Evolutionary conservation across 1,284 basidiomycete genomes (phyloP), one percentile per base, ranked within the genome.

Genomic region (Ganoderma leucocontextum): DNA sequence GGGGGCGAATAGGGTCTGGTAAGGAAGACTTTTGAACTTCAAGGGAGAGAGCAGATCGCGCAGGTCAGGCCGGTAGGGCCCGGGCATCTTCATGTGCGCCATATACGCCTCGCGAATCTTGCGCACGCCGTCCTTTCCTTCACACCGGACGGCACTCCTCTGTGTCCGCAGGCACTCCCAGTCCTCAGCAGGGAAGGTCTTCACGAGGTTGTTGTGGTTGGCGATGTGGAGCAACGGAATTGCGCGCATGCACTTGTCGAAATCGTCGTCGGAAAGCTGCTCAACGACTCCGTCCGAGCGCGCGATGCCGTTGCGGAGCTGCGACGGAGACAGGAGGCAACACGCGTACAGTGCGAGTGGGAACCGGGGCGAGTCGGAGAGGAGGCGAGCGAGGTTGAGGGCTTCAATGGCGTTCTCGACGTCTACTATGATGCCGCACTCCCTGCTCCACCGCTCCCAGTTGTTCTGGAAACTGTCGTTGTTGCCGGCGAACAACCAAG

Each of bases 341-440:
- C 63, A 64, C 39, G 42, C 13, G 60, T 58, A 68, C 41, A 65
- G 57, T 5, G 67, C 63, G 38, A 63, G 35, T 4, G 58, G 66
- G 6, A 60, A 38, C 38, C 41, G 17, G 17, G 15, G 1, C n/a
- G 57, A 44, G 2, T 19, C 17, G 29, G 15, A 36, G 47, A 60
- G 8, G 36, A 67, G 35, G 10, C 39, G 57, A 4, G 42, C 29
- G 42, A 67, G 35, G 15, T 60, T 39, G 38, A 59, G 58, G 4
- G 57, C 66, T 4, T 58, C 57, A 38, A 65, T 41, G n/a, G 67
- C 63, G 49, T 67, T 13, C 13, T 39, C 36, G 47, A 41, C 36
- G 29, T 41, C 44, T 6, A 67, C 19, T 10, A 25, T 38, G 29
- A 66, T 29, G 42, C 47, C 22, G 58, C 35, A 52, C 44, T 52